Evolutionary conservation across 176 grass and related monocot genomes (phyloP), one percentile per base, ranked within the genome.

Genomic region (Triticum timopheevii): DNA sequence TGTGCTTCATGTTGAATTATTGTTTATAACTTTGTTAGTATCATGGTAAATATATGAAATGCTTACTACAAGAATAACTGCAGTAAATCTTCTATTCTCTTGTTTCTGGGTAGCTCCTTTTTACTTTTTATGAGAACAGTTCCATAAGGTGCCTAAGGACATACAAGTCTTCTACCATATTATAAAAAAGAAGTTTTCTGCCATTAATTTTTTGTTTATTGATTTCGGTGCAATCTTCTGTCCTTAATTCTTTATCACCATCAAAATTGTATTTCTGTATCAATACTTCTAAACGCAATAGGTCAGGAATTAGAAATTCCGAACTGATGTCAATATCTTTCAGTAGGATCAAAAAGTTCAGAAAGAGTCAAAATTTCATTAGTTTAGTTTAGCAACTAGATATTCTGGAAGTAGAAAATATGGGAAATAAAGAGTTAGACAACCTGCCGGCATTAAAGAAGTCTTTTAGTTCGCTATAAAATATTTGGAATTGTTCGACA

Each of bases 391-490:
- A 84, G 76, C 17, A 65, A 89, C 79, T 16, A 65, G 19, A 24
- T n/a, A 70, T 54, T 65, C 4, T 77, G 9, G 76, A 77, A 80
- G 34, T 24, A 76, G 27, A 39, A 69, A 81, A 72, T 56, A 22
- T 71, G 22, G 12, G 68, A 82, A 80, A 83, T 76, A 59, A 70
- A 56, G 16, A 82, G 62, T 39, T 78, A 88, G 62, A 73, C 69
- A 90, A 98, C 96, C 96, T 98, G 83, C 92, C 96, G 88, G 96
- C 96, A 89, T 98, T 98, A 80, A 98, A 98, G 62, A 98, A 98
- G 89, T 98, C 96, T 81, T 98, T 98, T 31, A 98, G 79, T 87
- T 98, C 93, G 3, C 67, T 76, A 40, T 98, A 90, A 71, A 98
- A 98, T 88, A 92, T 98, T 84, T 91, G 92, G 76, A 98, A 98